phyloP scores from a whole-genome alignment of 257 asterid genomes.

The Penstemon eatonii region DNA sequence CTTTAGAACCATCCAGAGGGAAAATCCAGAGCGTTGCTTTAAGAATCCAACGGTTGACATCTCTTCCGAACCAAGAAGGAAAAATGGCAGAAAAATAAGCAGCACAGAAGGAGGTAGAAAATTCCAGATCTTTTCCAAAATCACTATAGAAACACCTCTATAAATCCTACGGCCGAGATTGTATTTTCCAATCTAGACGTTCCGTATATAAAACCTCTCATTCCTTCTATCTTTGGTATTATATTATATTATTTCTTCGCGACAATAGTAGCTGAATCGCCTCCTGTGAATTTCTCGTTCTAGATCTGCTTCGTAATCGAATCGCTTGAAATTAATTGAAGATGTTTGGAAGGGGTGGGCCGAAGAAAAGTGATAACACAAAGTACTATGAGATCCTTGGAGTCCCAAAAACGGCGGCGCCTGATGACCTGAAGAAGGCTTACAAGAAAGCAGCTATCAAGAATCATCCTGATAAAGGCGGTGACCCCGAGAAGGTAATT shows the following conservation, averaged over 20 bases:
- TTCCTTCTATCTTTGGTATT: background rate
- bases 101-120: constrained; percentile 29
- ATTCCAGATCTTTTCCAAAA: constrained; percentile 40
- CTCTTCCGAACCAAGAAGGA: background rate
- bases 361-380: constrained; percentile 50
- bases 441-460: constrained; percentile 81
- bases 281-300: background rate
- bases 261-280: too few species aligned
- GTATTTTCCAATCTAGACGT: constrained; percentile 19
- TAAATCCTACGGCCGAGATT: constrained; percentile 35
- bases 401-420: constrained; percentile 62
- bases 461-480: constrained; percentile 88
- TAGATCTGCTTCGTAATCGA: background rate
- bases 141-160: background rate
- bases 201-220: constrained; percentile 1
- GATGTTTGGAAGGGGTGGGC: constrained; percentile 48
- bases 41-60: constrained; percentile 15
- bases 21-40: constrained; percentile 22
- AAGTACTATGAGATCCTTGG: constrained; percentile 51
- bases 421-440: constrained; percentile 80
- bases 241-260: background rate
- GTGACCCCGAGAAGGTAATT: constrained; percentile 83
- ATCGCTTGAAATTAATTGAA: constrained; percentile 14
- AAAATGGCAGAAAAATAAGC: background rate
- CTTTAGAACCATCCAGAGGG: constrained; percentile 33